Evolutionary conservation across 2,329 filamentous ascomycete genomes (phyloP).

Genomic region (Hirsutella minnesotensis): DNA sequence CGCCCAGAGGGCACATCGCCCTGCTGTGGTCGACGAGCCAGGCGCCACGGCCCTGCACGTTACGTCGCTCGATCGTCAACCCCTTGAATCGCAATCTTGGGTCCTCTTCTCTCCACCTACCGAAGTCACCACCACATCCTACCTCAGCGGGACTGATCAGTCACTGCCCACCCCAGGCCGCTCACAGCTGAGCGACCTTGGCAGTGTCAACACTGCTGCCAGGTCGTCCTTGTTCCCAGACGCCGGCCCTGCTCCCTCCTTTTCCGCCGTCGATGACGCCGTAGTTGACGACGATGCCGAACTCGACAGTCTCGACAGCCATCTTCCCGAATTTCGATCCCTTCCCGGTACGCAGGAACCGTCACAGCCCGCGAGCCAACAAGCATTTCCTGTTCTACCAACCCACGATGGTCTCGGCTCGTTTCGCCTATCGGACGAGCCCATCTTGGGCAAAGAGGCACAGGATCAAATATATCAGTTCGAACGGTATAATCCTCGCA

Average conservation of each 20-base stretch:
- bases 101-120: slow-evolving; percentile 79
- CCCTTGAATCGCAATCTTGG: slow-evolving; percentile 83
- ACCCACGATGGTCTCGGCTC: slow-evolving; percentile 85
- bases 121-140: slow-evolving; percentile 49
- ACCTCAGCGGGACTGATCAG: slow-evolving; percentile 56
- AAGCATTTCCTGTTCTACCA: slow-evolving; percentile 63
- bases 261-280: slow-evolving; percentile 24
- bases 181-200: slow-evolving; percentile 69
- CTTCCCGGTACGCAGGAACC: slow-evolving; percentile 23
- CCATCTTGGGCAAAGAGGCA: slow-evolving; percentile 40
- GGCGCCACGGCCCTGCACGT: slow-evolving; percentile 4
- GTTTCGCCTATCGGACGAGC: slow-evolving; percentile 52
- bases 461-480: slow-evolving; percentile 86
- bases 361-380: slow-evolving; percentile 19
- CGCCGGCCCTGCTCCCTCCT: slow-evolving; percentile 25
- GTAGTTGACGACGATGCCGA: slow-evolving; percentile 58
- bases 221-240: slow-evolving; percentile 43
- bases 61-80: slow-evolving; percentile 18
- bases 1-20: slow-evolving; percentile 34
- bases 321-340: slow-evolving; percentile 76
- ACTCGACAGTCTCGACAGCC: slow-evolving; percentile 86
- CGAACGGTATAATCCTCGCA: slow-evolving; percentile 69
- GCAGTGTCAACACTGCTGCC: slow-evolving; percentile 60
- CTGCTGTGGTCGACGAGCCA: slow-evolving; percentile 22
- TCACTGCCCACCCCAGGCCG: slow-evolving; percentile 54